Evolutionary conservation across 2,329 filamentous ascomycete species (phyloP).

Genomic region (Stagonosporopsis tanaceti): DNA sequence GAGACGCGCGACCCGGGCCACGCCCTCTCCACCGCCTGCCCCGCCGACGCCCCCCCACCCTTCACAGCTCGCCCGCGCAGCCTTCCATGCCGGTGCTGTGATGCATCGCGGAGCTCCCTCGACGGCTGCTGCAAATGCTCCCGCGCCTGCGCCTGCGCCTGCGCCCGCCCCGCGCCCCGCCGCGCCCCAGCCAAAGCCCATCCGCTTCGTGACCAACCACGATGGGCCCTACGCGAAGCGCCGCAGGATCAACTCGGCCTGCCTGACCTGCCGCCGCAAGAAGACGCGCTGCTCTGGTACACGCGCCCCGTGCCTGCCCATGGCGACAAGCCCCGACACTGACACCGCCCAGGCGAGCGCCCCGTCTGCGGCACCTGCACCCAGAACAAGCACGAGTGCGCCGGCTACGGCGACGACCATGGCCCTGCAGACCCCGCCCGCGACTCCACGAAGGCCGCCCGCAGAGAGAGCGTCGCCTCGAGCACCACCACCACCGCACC

Average conservation of each 20-base stretch:
- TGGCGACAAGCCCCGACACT: constrained; percentile 5
- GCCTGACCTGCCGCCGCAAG: constrained; percentile 58
- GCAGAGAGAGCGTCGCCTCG: constrained; percentile 29
- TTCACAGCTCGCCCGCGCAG: constrained; percentile 18
- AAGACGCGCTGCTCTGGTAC: constrained; percentile 59
- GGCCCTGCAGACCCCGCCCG: constrained; percentile 24
- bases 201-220: constrained; percentile 54
- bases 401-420: constrained; percentile 55
- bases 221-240: constrained; percentile 53
- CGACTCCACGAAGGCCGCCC: constrained; percentile 31
- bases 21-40: constrained; percentile 18
- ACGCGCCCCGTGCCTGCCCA: no score
- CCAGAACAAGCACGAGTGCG: constrained; percentile 58
- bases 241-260: constrained; percentile 53
- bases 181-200: constrained; percentile 47
- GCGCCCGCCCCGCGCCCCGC: constrained; percentile 18
- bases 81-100: constrained; percentile 30
- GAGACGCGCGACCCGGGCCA: constrained; percentile 1
- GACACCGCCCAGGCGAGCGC: constrained; percentile 40
- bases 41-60: constrained; percentile 17
- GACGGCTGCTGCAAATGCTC: constrained; percentile 30
- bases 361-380: constrained; percentile 56
- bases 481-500: constrained; percentile 19
- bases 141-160: not conserved
- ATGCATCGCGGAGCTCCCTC: constrained; percentile 46